These are phyloP conservation scores for Cyberlindnera samutprakarnensis DNA, from an alignment of 805 yeast genomes.

Conservation along the genomic window DNA sequence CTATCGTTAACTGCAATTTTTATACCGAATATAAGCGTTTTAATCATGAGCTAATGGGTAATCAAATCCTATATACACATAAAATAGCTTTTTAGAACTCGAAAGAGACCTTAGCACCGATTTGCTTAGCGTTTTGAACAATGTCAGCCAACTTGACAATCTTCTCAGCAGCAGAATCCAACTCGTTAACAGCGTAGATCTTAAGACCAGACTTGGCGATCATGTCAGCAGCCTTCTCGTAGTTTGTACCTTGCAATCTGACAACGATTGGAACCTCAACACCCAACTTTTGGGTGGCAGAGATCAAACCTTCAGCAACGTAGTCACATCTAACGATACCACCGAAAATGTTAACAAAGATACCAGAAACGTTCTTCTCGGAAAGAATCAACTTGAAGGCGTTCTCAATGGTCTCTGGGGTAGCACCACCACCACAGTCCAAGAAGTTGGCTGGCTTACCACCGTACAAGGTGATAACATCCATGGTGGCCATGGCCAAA, in stretches of 20 bases:
- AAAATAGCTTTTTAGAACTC: slow-evolving; percentile 35
- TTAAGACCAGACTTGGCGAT: slow-evolving; percentile 85
- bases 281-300: slow-evolving; percentile 87
- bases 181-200: slow-evolving; percentile 84
- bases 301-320: slow-evolving; percentile 95
- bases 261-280: slow-evolving; percentile 93
- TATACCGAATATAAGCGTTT: no score
- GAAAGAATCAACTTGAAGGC: slow-evolving; percentile 91
- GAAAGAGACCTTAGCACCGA: slow-evolving; percentile 41
- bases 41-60: no score
- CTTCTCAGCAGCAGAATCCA: slow-evolving; percentile 96
- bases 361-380: slow-evolving; percentile 85
- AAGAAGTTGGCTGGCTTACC: slow-evolving; percentile 99
- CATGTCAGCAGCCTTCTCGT: slow-evolving; percentile 80
- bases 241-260: slow-evolving; percentile 97
- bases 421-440: slow-evolving; percentile 99
- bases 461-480: slow-evolving; percentile 94
- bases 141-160: slow-evolving; percentile 66
- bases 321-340: slow-evolving; percentile 99
- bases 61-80: no score
- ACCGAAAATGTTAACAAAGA: slow-evolving; percentile 97
- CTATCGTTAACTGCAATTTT: no score
- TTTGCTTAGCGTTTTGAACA: slow-evolving; percentile 38
- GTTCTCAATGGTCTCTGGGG: slow-evolving; percentile 95
- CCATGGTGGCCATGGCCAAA: slow-evolving; percentile 99